A percentile compares a stretch with the other conserved stretches of the same genome.
These are phyloP conservation scores for Fraxinus excelsior DNA, from an alignment of 257 asterid genomes.

Conservation along the genomic window DNA sequence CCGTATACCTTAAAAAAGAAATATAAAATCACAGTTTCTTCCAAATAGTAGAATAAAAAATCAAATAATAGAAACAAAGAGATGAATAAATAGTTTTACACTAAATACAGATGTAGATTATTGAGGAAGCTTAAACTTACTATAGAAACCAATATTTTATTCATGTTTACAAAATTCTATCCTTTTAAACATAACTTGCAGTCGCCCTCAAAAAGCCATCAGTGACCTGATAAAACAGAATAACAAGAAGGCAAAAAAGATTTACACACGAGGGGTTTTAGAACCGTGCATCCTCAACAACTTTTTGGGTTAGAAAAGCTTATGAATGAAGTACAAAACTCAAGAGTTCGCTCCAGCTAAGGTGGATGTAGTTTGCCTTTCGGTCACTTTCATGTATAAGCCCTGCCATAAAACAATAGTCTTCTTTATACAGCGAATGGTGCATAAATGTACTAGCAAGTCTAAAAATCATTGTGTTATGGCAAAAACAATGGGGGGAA, in stretches of 20 bases:
- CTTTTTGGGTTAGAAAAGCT: neutral
- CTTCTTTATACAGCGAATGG: too few species aligned
- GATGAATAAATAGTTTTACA: too few species aligned
- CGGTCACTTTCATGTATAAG: constrained; percentile 78
- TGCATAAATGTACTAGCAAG: neutral
- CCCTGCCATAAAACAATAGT: constrained; percentile 56
- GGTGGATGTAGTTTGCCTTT: constrained; percentile 49
- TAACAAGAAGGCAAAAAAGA: too few species aligned
- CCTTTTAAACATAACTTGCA: neutral
- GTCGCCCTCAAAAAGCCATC: neutral
- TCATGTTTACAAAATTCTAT: neutral
- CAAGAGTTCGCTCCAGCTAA: constrained; percentile 40
- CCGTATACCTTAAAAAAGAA: too few species aligned
- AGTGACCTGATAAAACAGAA: neutral
- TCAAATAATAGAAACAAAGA: too few species aligned
- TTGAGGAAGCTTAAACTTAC: neutral
- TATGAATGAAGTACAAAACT: constrained; percentile 5
- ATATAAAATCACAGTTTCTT: too few species aligned
- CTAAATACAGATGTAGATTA: neutral
- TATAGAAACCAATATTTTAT: neutral
- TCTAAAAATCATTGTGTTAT: neutral
- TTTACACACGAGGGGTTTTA: too few species aligned
- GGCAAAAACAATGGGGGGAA: neutral
- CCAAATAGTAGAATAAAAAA: too few species aligned
- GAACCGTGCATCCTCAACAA: too few species aligned